phyloP scores from a whole-genome alignment of 768 basidiomycete genomes.

The Royoungia palumana region DNA sequence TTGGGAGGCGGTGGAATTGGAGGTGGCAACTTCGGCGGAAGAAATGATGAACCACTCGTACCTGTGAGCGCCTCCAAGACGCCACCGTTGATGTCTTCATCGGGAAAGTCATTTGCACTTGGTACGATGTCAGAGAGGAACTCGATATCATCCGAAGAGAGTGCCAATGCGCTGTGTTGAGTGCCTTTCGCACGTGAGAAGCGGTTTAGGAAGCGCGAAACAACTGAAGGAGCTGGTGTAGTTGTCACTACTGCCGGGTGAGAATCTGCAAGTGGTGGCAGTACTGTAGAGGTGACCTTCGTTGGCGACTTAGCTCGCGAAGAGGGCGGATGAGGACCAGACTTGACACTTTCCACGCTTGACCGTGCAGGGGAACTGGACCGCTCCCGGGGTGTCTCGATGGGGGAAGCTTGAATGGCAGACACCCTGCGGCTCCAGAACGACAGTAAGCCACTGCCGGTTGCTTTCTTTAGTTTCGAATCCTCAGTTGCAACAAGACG shows the following conservation, averaged over 20 bases:
- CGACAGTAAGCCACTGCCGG: slow-evolving; percentile 57
- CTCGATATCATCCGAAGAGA: slow-evolving; percentile 79
- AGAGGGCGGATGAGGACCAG: slow-evolving; percentile 5
- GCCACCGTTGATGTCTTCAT: slow-evolving; percentile 32
- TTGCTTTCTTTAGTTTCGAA: slow-evolving; percentile 46
- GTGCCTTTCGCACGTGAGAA: slow-evolving; percentile 53
- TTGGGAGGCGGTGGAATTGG: slow-evolving; percentile 38
- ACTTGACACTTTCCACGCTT: slow-evolving; percentile 29
- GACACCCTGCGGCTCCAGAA: slow-evolving; percentile 58
- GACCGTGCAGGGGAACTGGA: slow-evolving; percentile 27
- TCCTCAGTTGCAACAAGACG: slow-evolving; percentile 31
- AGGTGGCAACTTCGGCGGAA: slow-evolving; percentile 45
- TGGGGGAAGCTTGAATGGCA: slow-evolving; percentile 16
- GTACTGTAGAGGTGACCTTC: slow-evolving; percentile 10
- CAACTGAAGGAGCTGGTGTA: slow-evolving; percentile 54
- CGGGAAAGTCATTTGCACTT: slow-evolving; percentile 42
- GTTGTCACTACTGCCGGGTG: slow-evolving; percentile 1
- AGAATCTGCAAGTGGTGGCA: slow-evolving; percentile 6
- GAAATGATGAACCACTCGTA: slow-evolving; percentile 40
- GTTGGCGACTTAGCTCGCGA: slow-evolving; percentile 18
- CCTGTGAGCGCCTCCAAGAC: slow-evolving; percentile 38
- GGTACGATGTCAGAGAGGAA: slow-evolving; percentile 72
- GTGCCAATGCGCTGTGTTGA: slow-evolving; percentile 55
- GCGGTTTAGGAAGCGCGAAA: slow-evolving; percentile 78
- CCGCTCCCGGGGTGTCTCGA: slow-evolving; percentile 18